These are phyloP conservation scores for Petasospora rhodanensis DNA, from an alignment of 1,139 yeast genomes.

Conservation along the genomic window DNA sequence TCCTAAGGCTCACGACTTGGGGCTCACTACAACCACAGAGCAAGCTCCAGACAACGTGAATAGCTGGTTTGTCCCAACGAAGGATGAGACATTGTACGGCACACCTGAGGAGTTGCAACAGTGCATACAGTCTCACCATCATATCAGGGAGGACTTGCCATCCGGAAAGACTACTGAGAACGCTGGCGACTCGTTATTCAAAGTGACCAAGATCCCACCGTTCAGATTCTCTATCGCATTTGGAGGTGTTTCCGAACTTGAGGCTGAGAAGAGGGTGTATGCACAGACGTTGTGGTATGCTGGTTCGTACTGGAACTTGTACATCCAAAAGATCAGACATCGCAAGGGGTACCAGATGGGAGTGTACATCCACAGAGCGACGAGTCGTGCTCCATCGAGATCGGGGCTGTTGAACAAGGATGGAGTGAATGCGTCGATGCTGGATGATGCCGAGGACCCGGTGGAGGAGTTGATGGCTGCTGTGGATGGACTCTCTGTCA, in stretches of 20 bases:
- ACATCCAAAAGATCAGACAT: constrained; percentile 41
- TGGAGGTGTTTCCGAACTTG: constrained; percentile 39
- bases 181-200: constrained; percentile 18
- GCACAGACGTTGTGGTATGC: constrained; percentile 52
- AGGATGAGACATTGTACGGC: constrained; percentile 39
- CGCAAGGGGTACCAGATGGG: constrained; percentile 46
- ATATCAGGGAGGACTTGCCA: constrained; percentile 11
- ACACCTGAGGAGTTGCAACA: constrained; percentile 24
- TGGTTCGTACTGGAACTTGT: constrained; percentile 53
- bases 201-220: constrained; percentile 44
- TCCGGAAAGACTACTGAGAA: constrained; percentile 21
- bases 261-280: constrained; percentile 42
- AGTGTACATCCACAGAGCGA: constrained; percentile 47
- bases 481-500: constrained; percentile 5
- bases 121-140: constrained; percentile 22
- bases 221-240: constrained; percentile 49
- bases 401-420: constrained; percentile 34
- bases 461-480: constrained; percentile 1
- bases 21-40: constrained; percentile 21
- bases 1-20: constrained; percentile 21
- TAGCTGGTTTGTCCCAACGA: constrained; percentile 36
- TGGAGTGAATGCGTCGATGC: constrained; percentile 18
- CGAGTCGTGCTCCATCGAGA: constrained; percentile 32
- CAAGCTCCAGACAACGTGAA: constrained; percentile 24
- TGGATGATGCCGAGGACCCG: constrained; percentile 7